phyloP scores from a whole-genome alignment of 768 basidiomycete genomes.

The Auricularia cornea region DNA sequence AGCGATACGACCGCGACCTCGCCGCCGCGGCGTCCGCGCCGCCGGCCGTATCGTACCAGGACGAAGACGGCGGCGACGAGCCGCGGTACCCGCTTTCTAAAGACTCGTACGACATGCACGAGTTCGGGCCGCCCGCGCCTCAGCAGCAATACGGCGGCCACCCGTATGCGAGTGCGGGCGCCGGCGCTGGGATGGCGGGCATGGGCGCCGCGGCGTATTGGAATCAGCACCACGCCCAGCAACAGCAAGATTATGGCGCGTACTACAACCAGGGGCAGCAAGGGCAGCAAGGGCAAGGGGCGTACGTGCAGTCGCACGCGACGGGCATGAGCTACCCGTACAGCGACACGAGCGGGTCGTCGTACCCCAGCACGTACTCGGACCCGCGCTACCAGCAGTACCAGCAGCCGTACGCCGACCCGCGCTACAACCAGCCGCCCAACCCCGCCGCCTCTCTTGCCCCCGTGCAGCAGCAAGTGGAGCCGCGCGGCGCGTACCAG shows the following conservation, averaged over 20 bases:
- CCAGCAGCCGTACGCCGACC: background rate
- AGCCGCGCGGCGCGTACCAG: background rate
- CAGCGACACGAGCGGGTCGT: background rate
- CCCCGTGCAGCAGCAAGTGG: background rate
- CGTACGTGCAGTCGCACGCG: background rate
- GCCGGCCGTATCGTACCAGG: background rate
- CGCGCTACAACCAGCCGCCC: background rate
- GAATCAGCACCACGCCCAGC: background rate
- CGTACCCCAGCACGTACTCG: background rate
- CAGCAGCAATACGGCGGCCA: background rate
- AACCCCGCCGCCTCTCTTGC: too few species aligned
- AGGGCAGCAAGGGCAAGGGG: background rate
- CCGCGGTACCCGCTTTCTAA: background rate
- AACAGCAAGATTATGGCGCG: background rate
- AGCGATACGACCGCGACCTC: background rate
- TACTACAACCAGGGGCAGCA: background rate
- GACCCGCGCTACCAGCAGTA: background rate
- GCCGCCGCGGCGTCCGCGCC: background rate
- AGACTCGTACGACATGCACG: conserved; percentile 1
- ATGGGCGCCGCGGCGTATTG: background rate
- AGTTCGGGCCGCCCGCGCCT: background rate
- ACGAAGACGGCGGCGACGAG: background rate
- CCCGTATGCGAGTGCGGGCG: background rate
- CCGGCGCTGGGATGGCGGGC: background rate
- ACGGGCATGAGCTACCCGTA: background rate